Percentiles rank a stretch among this genome's conserved stretches.
Conservation (phyloP, 495 filamentous ascomycete genomes). For the Amniculicola lignicola region DNA sequence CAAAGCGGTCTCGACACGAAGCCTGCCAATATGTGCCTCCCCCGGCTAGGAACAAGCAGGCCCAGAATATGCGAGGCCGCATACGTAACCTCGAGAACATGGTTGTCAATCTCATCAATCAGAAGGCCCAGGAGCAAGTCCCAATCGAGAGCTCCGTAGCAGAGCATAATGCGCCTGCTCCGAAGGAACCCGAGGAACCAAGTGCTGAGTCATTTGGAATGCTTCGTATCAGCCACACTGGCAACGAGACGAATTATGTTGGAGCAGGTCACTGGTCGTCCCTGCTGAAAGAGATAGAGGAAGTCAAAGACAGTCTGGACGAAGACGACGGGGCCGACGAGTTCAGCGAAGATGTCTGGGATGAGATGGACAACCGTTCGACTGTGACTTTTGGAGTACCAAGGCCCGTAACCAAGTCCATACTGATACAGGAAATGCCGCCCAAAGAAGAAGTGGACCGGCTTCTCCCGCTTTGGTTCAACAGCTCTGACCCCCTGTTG, state of each 20-base stretch:
- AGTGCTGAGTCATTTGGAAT: conserved; percentile 81
- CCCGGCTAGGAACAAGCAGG: conserved; percentile 36
- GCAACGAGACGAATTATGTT: conserved; percentile 71
- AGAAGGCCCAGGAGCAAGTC: conserved; percentile 22
- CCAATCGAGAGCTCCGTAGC: background rate
- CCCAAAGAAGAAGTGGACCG: conserved; percentile 39
- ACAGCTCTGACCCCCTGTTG: conserved; percentile 19
- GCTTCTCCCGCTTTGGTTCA: conserved; percentile 42
- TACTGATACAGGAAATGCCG: conserved; percentile 37
- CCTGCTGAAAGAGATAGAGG: conserved; percentile 70
- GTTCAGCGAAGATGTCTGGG: conserved; percentile 16
- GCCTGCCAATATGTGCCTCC: conserved; percentile 39
- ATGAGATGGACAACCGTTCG: conserved; percentile 15
- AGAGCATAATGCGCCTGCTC: too few relatives aligned
- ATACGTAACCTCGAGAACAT: conserved; percentile 41
- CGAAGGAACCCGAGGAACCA: too few relatives aligned
- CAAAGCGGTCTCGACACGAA: conserved; percentile 34
- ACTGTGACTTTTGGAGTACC: conserved; percentile 35
- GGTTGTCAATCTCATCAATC: conserved; percentile 30
- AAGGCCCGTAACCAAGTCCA: conserved; percentile 24
- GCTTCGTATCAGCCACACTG: conserved; percentile 71
- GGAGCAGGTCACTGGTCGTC: conserved; percentile 89
- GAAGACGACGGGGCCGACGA: conserved; percentile 17
- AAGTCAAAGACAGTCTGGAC: conserved; percentile 32
- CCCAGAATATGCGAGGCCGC: conserved; percentile 42